A percentile compares a stretch with the other conserved stretches of the same genome.
Conservation (phyloP, 345 rosid genomes). For the Sisymbrium altissimum region DNA sequence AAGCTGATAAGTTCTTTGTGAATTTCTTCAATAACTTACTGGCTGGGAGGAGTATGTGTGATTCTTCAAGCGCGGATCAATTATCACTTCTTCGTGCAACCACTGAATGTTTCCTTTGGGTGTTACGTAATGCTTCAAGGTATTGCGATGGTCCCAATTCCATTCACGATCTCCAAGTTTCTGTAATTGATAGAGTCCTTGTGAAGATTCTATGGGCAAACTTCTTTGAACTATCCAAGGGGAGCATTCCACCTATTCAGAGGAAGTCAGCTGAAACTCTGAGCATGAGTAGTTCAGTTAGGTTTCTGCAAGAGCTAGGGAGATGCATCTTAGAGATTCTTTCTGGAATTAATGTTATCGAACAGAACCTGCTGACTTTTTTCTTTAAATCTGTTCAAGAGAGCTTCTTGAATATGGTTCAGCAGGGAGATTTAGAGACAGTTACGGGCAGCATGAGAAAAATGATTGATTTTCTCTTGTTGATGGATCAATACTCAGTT, state of each 20-base stretch:
- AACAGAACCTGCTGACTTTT: slow-evolving; percentile 50
- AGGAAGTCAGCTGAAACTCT: slow-evolving; percentile 39
- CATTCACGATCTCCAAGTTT: slow-evolving; percentile 43
- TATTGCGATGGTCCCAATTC: slow-evolving; percentile 52
- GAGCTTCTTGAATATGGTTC: slow-evolving; percentile 49
- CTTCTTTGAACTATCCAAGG: slow-evolving; percentile 38
- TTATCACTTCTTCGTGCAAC: slow-evolving; percentile 60
- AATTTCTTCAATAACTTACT: slow-evolving; percentile 72
- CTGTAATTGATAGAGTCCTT: slow-evolving; percentile 57
- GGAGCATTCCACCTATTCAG: slow-evolving; percentile 27
- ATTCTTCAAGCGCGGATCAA: slow-evolving; percentile 48
- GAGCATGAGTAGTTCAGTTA: slow-evolving; percentile 34
- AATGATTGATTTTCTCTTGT: slow-evolving; percentile 55
- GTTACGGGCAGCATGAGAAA: slow-evolving; percentile 38
- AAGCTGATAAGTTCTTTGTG: slow-evolving; percentile 62
- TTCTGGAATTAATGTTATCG: slow-evolving; percentile 48
- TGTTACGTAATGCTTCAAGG: slow-evolving; percentile 68
- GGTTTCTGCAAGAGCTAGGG: slow-evolving; percentile 68
- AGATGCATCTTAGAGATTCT: slow-evolving; percentile 77
- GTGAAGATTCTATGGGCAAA: slow-evolving; percentile 81
- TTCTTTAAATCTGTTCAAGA: slow-evolving; percentile 58
- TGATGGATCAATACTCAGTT: slow-evolving; percentile 46
- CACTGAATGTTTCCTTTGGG: slow-evolving; percentile 87
- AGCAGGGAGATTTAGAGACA: slow-evolving; percentile 41
- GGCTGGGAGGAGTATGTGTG: slow-evolving; percentile 68